These are phyloP conservation scores for Saccharomycopsis fibuligera DNA, from an alignment of 805 yeast genomes.

Conservation along the genomic window DNA sequence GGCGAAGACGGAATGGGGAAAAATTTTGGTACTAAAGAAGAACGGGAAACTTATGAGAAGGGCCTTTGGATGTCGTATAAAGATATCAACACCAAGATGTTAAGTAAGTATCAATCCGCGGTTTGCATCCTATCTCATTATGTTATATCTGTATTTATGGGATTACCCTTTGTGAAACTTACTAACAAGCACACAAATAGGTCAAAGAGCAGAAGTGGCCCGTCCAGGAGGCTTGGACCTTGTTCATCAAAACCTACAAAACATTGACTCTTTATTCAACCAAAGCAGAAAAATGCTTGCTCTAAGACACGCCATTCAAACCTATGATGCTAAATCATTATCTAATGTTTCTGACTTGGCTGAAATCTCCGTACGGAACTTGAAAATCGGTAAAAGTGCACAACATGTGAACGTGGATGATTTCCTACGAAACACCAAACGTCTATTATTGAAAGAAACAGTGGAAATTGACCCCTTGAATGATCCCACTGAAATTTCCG, in stretches of 20 bases:
- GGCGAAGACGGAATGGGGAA: constrained; percentile 25
- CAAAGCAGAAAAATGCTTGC: constrained; percentile 34
- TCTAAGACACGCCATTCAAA: constrained; percentile 37
- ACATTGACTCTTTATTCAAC: constrained; percentile 42
- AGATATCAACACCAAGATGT: constrained; percentile 13
- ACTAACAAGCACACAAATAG: too few species aligned
- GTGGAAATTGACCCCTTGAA: constrained; percentile 23
- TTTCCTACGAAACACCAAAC: constrained; percentile 35
- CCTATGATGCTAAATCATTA: constrained; percentile 62
- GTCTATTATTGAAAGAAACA: constrained; percentile 32
- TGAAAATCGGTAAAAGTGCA: constrained; percentile 52
- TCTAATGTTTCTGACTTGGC: constrained; percentile 55
- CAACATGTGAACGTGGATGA: constrained; percentile 44
- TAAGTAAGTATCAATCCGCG: not conserved
- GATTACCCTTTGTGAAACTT: too few species aligned
- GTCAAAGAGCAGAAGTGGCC: constrained; percentile 44
- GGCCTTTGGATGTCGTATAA: constrained; percentile 8
- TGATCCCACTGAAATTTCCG: constrained; percentile 15
- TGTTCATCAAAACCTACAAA: constrained; percentile 39
- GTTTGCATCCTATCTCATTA: too few species aligned
- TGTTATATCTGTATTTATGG: too few species aligned
- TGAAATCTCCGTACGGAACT: constrained; percentile 54
- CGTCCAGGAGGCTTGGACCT: constrained; percentile 51
- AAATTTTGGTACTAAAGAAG: constrained; percentile 22
- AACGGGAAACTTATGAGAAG: constrained; percentile 21